Conservation (phyloP, 2,329 filamentous ascomycete species). For the Clarireedia homoeocarpa region DNA sequence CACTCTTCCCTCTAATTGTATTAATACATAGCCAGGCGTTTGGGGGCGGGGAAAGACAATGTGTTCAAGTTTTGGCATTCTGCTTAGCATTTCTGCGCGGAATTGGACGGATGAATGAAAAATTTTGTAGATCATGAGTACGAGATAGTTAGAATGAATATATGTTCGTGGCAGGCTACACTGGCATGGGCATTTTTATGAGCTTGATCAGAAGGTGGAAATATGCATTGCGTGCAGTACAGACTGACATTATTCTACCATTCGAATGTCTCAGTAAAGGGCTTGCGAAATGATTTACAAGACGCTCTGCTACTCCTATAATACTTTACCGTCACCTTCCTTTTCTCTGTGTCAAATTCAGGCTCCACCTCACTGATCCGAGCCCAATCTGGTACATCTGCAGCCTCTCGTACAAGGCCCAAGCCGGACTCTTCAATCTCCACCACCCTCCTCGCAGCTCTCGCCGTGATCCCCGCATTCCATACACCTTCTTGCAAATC, state of each 20-base stretch:
- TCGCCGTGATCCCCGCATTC: constrained; percentile 34
- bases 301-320: not conserved
- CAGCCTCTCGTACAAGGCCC: constrained; percentile 4
- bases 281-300: not conserved
- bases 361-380: constrained; percentile 5
- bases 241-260: not conserved
- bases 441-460: constrained; percentile 8
- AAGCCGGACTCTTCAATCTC: constrained; percentile 9
- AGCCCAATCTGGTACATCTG: constrained; percentile 14
- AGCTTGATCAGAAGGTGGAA: not conserved
- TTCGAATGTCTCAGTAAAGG: not conserved
- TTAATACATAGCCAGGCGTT: constrained; percentile 12
- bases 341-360: not conserved
- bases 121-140: constrained; percentile 3
- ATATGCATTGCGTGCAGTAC: not conserved
- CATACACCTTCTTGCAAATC: constrained; percentile 59
- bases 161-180: not conserved
- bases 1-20: constrained; percentile 11
- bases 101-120: not conserved
- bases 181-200: too few species aligned
- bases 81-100: constrained; percentile 6
- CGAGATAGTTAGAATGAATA: constrained; percentile 1
- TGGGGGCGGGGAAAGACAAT: constrained; percentile 5
- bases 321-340: not conserved
- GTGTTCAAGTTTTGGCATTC: not conserved